phyloP scores from a whole-genome alignment of 2,329 filamentous ascomycete genomes.

The Diplodia corticola region DNA sequence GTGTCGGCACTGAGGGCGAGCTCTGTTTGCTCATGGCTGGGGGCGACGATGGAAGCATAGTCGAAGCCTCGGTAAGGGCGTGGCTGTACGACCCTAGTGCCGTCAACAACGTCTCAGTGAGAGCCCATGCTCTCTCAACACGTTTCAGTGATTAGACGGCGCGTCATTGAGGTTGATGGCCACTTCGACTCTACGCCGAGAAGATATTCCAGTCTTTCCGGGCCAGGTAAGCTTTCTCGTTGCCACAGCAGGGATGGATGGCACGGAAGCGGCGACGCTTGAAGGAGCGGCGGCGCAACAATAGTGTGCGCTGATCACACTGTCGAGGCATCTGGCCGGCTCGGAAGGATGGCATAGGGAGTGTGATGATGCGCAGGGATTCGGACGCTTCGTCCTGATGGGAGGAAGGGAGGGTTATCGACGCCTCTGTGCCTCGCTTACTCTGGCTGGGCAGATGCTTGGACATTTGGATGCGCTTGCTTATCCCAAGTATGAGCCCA shows the following conservation, averaged over 20 bases:
- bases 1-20: background rate
- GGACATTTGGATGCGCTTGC: too few relatives aligned
- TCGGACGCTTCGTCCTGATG: background rate
- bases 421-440: background rate
- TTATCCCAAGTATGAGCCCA: background rate
- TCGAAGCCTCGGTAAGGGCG: background rate
- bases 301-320: background rate
- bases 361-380: background rate
- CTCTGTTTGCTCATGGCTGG: background rate
- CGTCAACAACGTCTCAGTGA: background rate
- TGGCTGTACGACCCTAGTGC: background rate
- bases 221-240: background rate
- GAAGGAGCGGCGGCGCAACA: background rate
- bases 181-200: too few relatives aligned
- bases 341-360: background rate
- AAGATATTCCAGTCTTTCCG: background rate
- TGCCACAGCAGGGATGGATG: background rate
- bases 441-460: background rate
- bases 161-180: too few relatives aligned
- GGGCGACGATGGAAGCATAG: background rate
- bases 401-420: background rate
- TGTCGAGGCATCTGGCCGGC: background rate
- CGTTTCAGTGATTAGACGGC: background rate
- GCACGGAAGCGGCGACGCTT: conserved; percentile 3
- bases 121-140: background rate